Evolutionary conservation across 345 rosid species (phyloP), one percentile per base, ranked within the genome.

Genomic region (Acer negundo): DNA sequence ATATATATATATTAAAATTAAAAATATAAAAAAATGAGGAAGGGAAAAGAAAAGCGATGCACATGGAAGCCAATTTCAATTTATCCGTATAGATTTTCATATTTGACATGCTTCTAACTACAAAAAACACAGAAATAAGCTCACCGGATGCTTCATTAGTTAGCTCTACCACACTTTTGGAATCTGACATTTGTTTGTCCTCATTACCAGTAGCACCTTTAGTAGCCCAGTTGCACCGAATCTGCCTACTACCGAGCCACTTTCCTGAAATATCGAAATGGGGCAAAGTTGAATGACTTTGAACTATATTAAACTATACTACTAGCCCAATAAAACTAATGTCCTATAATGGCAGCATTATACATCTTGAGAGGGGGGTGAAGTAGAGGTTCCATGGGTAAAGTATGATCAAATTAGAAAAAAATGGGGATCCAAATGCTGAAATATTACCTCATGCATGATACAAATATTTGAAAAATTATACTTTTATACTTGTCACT

Each of bases 161-260:
- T 58, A 91, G 86, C 87, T 95, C 98, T 73, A 87, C 90, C 55
- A 92, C 85, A 75, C 92, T 90, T 82, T 91, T 94, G 75, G 87
- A 87, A 80, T 94, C 98, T 72, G 89, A 89, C 75, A 87, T 81
- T 72, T 80, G 94, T 51, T 88, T 93, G 78, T 94, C 97, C 13
- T 94, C 98, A 67, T 86, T 87, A 77, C 84, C 51, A 67, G 77
- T 70, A 78, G 95, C 91, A 42, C 97, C 98, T 88, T 95, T 95
- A 15, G 97, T 82, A 10, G 98, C 98, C 99, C 99, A 95, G 84
- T 95, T 95, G 82, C 98, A 95, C 49, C 98, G 86, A 72, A 93
- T 93, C 82, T 93, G 98, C 82, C 98, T 86, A 71, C 94, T 93
- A 42, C 97, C 94, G 65, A 93, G 87, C 97, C 98, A 93, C 84